Conservation (phyloP, 1,284 basidiomycete genomes). For the Sporisorium exsertum region DNA sequence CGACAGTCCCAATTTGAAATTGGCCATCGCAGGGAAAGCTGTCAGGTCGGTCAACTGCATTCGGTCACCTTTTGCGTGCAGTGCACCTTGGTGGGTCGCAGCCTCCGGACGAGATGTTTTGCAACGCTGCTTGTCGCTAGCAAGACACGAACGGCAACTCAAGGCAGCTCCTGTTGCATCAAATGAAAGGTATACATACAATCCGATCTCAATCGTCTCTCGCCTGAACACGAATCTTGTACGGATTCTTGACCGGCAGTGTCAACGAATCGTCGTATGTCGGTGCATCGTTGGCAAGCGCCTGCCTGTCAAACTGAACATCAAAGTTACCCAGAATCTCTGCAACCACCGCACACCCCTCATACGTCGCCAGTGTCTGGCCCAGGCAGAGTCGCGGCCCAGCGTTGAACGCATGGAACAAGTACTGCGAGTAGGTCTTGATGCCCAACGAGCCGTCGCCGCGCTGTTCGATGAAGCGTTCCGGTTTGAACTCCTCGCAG, state of each 20-base stretch:
- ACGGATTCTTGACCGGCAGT: conserved; percentile 48
- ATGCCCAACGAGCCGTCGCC: conserved; percentile 67
- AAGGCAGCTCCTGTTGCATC: background rate
- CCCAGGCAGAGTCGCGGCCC: conserved; percentile 68
- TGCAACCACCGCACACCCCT: conserved; percentile 48
- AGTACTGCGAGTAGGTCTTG: conserved; percentile 70
- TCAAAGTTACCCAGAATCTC: conserved; percentile 50
- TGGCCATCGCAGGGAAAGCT: background rate
- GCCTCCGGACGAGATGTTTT: too few species aligned
- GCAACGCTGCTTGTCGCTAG: too few species aligned
- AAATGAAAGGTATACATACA: background rate
- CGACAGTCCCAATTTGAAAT: background rate
- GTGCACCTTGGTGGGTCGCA: too few species aligned
- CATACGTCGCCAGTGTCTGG: conserved; percentile 61
- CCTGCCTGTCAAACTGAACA: conserved; percentile 34
- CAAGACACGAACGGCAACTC: background rate
- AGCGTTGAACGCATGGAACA: conserved; percentile 68
- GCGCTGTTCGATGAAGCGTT: conserved; percentile 63
- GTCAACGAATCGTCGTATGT: conserved; percentile 53
- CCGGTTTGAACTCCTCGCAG: conserved; percentile 65
- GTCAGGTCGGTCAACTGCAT: too few species aligned
- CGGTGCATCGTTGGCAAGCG: conserved; percentile 37
- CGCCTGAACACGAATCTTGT: conserved; percentile 35
- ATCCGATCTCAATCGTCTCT: conserved; percentile 29
- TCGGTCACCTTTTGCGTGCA: too few species aligned